Conservation (phyloP, 345 rosid species). For the Dipteronia sinensis region DNA sequence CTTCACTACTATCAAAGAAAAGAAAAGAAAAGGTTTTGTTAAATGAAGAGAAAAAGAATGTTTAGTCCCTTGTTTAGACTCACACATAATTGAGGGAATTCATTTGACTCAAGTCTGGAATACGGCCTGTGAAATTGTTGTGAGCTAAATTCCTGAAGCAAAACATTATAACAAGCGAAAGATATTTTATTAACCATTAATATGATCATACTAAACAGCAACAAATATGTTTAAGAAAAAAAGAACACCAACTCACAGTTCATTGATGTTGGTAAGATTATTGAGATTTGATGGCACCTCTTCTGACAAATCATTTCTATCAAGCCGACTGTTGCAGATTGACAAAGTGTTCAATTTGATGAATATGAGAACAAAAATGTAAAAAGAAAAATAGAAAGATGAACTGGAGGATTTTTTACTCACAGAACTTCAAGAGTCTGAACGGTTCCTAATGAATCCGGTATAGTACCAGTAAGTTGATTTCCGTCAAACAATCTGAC, state of each 20-base stretch:
- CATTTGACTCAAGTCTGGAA: constrained; percentile 79
- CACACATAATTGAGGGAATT: constrained; percentile 74
- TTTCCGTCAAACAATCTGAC: constrained; percentile 80
- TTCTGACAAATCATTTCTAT: constrained; percentile 74
- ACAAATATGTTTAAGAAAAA: not conserved
- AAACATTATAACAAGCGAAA: not conserved
- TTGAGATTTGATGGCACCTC: constrained; percentile 65
- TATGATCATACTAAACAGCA: not conserved
- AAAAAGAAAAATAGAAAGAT: not conserved
- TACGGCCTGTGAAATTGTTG: constrained; percentile 71
- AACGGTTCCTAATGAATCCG: constrained; percentile 63
- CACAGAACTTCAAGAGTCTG: constrained; percentile 96
- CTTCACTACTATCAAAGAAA: constrained; percentile 3
- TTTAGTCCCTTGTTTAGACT: constrained; percentile 21
- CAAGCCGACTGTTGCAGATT: constrained; percentile 79
- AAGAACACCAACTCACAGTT: constrained; percentile 55
- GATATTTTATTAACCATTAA: constrained; percentile 4
- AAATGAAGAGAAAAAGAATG: not conserved
- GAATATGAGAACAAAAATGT: constrained; percentile 6
- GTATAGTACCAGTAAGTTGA: constrained; percentile 67
- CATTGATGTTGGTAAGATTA: constrained; percentile 71
- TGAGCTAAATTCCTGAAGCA: constrained; percentile 76
- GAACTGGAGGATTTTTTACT: constrained; percentile 40
- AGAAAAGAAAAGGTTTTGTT: constrained; percentile 11
- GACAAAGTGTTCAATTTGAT: constrained; percentile 15